Base-by-base conservation (phyloP, 2,329 filamentous ascomycete species). In the Cercospora sp. region DNA sequence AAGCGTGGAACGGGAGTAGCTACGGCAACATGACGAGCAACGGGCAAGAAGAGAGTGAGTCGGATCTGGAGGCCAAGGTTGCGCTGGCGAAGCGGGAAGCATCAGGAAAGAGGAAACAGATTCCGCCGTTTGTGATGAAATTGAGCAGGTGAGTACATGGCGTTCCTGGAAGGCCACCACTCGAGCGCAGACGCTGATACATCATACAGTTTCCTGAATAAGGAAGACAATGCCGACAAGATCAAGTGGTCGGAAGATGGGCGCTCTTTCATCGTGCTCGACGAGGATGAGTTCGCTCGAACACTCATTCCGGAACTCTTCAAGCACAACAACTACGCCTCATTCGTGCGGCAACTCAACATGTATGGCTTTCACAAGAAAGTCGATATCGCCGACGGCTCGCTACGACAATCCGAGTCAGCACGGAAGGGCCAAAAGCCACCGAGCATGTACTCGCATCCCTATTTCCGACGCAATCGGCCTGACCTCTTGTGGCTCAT, bases 191-290 rank as follows among this genome's bases (percentile, higher is more conserved):
- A 30, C 63, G 24, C 72, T 74, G 53, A 74, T 66, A 61, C 12
- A 28, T 59, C n/a, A 9, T 53, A 65, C 61, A 98, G 95, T 79
- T 99, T 98, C 77, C 86, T 99, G 13, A 94, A 99, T 75, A 90
- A 90, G 45, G 62, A 64, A 28, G 94, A 94, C 78, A 97, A 98
- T 77, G 94, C 93, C 2, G 93, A 97, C 37, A 85, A 98, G 60
- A 99, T 99, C 77, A 89, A 94, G 74, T 99, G 95, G 95, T 97
- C 95, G 0, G 92, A 97, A 75, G 93, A 94, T 76, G 95, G 95
- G 32, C 93, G 97, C 77, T 97, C 94, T 0, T 99, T 99, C 81
- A 91, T 98, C 66, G 94, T 99, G 3, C 83, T 98, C 8, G 94
- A 99, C 76, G 95, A 99, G 81, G 95, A 99, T 77, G 94, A 91